These are phyloP conservation scores for Ophiostoma montium DNA, from an alignment of 2,329 filamentous ascomycete genomes.

Conservation along the genomic window DNA sequence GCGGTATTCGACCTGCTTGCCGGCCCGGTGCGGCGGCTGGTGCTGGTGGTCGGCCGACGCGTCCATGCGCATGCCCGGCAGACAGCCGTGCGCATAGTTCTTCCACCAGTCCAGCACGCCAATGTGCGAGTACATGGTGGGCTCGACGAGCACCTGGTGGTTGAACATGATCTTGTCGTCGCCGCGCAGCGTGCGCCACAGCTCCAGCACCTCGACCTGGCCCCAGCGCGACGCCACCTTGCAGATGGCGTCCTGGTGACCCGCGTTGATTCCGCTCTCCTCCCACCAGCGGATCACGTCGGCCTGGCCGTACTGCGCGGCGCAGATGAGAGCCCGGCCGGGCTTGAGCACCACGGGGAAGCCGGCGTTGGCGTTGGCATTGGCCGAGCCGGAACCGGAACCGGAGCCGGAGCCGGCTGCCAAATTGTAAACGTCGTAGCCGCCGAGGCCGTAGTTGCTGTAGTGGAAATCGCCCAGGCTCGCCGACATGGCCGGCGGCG, in stretches of 20 bases:
- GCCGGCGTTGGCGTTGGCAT: not conserved
- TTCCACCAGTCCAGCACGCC: slow-evolving; percentile 90
- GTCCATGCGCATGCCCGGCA: slow-evolving; percentile 34
- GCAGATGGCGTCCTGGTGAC: slow-evolving; percentile 67
- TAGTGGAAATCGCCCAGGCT: slow-evolving; percentile 21
- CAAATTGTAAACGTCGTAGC: too few species aligned
- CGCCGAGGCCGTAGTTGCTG: not conserved
- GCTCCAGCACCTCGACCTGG: slow-evolving; percentile 68
- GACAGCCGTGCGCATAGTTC: slow-evolving; percentile 43
- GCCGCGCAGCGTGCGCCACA: slow-evolving; percentile 64
- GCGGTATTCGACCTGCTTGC: slow-evolving; percentile 72
- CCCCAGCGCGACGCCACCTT: slow-evolving; percentile 77
- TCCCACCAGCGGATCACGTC: slow-evolving; percentile 82
- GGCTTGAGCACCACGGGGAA: slow-evolving; percentile 49
- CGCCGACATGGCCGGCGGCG: not conserved
- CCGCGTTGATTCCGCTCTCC: slow-evolving; percentile 61
- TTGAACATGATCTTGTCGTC: slow-evolving; percentile 31
- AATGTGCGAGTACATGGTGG: slow-evolving; percentile 76
- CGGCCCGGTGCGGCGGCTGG: not conserved
- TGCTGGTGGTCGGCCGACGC: slow-evolving; percentile 29
- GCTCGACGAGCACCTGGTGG: slow-evolving; percentile 49
- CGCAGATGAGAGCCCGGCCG: slow-evolving; percentile 70
- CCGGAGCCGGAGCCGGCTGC: not conserved
- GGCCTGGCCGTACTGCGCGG: slow-evolving; percentile 67
- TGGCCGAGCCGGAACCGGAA: not conserved